Conservation (phyloP, 2,329 filamentous ascomycete species). For the Fusarium aywerte region DNA sequence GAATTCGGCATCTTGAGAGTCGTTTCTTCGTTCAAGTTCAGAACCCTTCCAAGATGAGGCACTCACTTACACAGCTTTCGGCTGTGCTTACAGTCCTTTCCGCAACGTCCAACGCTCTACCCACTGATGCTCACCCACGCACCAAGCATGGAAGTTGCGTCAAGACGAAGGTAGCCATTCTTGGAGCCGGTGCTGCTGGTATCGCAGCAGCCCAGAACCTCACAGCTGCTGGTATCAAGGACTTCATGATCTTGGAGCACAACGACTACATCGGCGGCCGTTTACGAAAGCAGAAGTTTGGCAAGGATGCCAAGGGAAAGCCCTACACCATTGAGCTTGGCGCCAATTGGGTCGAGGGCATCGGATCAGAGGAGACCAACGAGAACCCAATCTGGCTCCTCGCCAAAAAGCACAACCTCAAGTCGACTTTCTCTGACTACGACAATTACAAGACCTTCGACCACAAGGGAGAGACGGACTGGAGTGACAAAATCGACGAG, state of each 20-base stretch:
- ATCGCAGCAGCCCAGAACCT: constrained; percentile 73
- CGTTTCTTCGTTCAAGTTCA: background rate
- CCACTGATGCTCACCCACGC: background rate
- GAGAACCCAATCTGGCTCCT: constrained; percentile 73
- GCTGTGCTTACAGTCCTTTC: constrained; percentile 3
- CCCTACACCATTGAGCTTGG: constrained; percentile 71
- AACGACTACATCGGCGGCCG: constrained; percentile 71
- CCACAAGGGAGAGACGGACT: constrained; percentile 65
- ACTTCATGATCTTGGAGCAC: constrained; percentile 74
- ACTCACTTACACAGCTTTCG: constrained; percentile 2
- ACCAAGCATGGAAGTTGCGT: constrained; percentile 35
- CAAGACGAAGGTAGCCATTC: constrained; percentile 49
- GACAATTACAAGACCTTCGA: constrained; percentile 69
- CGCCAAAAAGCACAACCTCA: constrained; percentile 67
- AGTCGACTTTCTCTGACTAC: constrained; percentile 68
- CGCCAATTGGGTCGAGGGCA: constrained; percentile 68
- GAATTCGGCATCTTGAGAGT: background rate
- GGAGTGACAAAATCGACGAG: constrained; percentile 59
- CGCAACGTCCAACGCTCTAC: background rate
- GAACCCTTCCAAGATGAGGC: background rate
- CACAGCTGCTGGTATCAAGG: constrained; percentile 67
- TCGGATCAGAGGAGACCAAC: constrained; percentile 36
- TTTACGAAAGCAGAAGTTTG: constrained; percentile 67
- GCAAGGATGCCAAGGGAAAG: constrained; percentile 59
- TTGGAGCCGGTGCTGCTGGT: constrained; percentile 70